These are phyloP conservation scores for Penicillium herquei DNA, from an alignment of 495 filamentous ascomycete genomes.

Conservation along the genomic window DNA sequence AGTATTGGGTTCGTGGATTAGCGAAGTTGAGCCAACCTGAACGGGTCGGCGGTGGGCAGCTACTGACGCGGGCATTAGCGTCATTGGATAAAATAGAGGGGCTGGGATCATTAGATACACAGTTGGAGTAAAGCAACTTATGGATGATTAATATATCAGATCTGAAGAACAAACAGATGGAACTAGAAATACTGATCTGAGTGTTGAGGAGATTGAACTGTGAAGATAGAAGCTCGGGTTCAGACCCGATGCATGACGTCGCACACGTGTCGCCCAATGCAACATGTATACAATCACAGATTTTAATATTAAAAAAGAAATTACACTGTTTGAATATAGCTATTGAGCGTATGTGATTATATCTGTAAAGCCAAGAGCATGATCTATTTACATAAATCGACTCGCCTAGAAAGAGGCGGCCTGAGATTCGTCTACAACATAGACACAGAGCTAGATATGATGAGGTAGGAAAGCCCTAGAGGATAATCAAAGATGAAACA, in stretches of 20 bases:
- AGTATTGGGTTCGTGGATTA: constrained; percentile 11
- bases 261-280: constrained; percentile 19
- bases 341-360: no score
- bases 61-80: constrained; percentile 18
- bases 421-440: neutral
- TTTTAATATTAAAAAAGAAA: neutral
- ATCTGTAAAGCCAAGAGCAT: neutral
- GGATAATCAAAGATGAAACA: no score
- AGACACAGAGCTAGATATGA: neutral
- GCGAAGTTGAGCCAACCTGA: constrained; percentile 23
- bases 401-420: neutral
- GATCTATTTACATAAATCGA: constrained; percentile 17
- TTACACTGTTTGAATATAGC: neutral
- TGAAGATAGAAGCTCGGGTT: neutral
- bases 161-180: neutral
- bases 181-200: no score
- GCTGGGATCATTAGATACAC: neutral
- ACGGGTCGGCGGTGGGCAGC: constrained; percentile 24
- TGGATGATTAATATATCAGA: neutral
- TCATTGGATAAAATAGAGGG: constrained; percentile 5
- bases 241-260: constrained; percentile 26
- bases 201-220: neutral
- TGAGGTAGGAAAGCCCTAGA: no score
- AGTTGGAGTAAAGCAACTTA: neutral
- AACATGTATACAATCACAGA: neutral